Evolutionary conservation across 1,284 basidiomycete species (phyloP), one percentile per base, ranked within the genome.

Genomic region (Pyrrhoderma noxium): DNA sequence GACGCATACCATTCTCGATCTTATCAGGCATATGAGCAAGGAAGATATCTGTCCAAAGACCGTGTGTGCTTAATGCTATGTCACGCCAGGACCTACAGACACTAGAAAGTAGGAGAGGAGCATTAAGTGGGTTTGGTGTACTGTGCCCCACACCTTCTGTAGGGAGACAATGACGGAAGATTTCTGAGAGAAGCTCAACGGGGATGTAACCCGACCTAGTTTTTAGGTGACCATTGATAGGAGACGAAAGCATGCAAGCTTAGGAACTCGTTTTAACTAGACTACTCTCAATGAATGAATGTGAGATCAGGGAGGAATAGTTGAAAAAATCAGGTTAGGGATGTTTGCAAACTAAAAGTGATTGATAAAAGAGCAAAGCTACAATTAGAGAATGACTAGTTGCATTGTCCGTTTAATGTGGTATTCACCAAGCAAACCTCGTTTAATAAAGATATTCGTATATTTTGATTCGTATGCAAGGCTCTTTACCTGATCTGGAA

Each of bases 51-150:
- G 38, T 25, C 51, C 51, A 53, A 8, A 53, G 39, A 8, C 46
- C 22, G 27, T 36, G 51, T 8, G 51, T 48, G 11, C 36, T 38
- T n/a, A 48, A 16, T 11, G 45, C 45, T 8, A 53, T 25, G 9
- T 43, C 40, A 7, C 51, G 51, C 51, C 51, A 53, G 14, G 14
- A 37, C 11, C 46, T 45, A 48, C 51, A 53, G 16, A 53, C 46
- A 19, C 40, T 22, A 7, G n/a, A 31, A 8, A 53, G 27, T 3
- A 36, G 22, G 7, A 53, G 40, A 2, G 51, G 51, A 4, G 51
- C 51, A 16, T 40, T 14, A 13, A 37, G 40, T 3, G 49, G 41
- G 37, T 11, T 21, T 44, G 49, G 41, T 13, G 8, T 18, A 16
- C 16, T 41, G 14, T 21, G 42, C 27, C 27, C 27, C 11, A 5